Evolutionary conservation across 768 basidiomycete species (phyloP).

Genomic region (Xerocomellus chrysenteron): DNA sequence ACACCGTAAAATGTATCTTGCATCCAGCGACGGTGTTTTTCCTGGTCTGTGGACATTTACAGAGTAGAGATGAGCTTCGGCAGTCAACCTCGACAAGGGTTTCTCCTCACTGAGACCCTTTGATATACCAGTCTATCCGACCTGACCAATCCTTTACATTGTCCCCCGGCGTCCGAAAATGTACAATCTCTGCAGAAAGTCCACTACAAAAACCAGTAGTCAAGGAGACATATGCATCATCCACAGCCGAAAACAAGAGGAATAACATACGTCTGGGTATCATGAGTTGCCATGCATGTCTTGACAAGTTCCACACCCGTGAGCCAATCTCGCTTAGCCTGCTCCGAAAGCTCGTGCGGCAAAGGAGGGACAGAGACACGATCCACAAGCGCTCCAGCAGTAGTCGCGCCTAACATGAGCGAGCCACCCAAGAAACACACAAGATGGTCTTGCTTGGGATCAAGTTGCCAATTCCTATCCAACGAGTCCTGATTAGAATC

Average conservation of each 20-base stretch:
- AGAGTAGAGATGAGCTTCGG: background rate
- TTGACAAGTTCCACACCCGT: conserved; percentile 78
- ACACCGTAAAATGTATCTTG: conserved; percentile 87
- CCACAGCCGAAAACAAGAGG: background rate
- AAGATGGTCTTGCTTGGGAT: conserved; percentile 92
- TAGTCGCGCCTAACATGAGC: conserved; percentile 85
- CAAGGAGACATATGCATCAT: background rate
- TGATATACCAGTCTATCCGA: conserved; percentile 85
- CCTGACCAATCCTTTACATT: conserved; percentile 43
- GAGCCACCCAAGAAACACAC: conserved; percentile 94
- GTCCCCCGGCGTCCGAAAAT: conserved; percentile 71
- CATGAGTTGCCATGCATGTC: conserved; percentile 86
- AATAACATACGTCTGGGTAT: conserved; percentile 70
- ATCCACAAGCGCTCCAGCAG: conserved; percentile 50
- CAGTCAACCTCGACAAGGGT: background rate
- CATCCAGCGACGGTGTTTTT: conserved; percentile 59
- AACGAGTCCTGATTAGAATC: conserved; percentile 5
- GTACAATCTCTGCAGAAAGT: conserved; percentile 84
- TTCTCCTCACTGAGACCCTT: conserved; percentile 59
- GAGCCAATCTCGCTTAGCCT: conserved; percentile 75
- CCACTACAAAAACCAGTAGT: conserved; percentile 47
- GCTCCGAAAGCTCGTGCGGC: conserved; percentile 55
- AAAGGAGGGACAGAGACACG: conserved; percentile 68
- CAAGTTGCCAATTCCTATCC: conserved; percentile 65
- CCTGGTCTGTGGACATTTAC: conserved; percentile 21